Conservation (phyloP, 73 alveolate genomes). For the Symbiodinium pilosum region DNA sequence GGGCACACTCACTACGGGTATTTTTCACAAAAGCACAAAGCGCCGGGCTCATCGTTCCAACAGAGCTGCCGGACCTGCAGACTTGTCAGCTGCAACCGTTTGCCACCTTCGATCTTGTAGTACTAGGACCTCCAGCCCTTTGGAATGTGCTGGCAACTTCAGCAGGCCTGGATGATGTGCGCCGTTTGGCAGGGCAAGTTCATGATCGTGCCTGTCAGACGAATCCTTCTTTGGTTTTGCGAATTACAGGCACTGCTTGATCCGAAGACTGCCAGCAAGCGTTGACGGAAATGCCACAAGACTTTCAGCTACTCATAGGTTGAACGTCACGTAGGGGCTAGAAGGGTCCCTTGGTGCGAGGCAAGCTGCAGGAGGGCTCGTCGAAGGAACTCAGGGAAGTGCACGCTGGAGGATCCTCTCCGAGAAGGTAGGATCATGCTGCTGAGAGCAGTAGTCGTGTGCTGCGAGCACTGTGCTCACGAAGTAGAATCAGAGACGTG, state of each 20-base stretch:
- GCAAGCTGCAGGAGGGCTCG: not conserved
- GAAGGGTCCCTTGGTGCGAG: not conserved
- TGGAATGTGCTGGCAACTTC: too few species aligned
- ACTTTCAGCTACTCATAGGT: not conserved
- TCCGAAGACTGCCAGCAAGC: not conserved
- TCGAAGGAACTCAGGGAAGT: conserved; percentile 11
- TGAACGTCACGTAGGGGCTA: not conserved
- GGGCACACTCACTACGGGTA: too few species aligned
- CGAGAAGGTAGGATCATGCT: too few species aligned
- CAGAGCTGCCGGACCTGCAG: conserved; percentile 2
- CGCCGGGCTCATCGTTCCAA: not conserved
- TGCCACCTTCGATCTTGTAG: too few species aligned
- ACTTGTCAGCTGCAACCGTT: not conserved
- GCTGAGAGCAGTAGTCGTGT: not conserved
- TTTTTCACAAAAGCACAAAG: too few species aligned
- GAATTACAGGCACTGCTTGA: not conserved
- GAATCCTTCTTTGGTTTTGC: not conserved
- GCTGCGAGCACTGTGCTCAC: not conserved
- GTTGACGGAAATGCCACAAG: not conserved
- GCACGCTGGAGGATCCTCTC: conserved; percentile 8
- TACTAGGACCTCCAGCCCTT: too few species aligned
- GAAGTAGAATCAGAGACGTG: not conserved
- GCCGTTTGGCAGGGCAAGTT: conserved; percentile 7
- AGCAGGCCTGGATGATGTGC: conserved; percentile 4
- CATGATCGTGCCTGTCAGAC: not conserved